Conservation (phyloP, 2,329 filamentous ascomycete species). For the Dothideomycetidae sp. region DNA sequence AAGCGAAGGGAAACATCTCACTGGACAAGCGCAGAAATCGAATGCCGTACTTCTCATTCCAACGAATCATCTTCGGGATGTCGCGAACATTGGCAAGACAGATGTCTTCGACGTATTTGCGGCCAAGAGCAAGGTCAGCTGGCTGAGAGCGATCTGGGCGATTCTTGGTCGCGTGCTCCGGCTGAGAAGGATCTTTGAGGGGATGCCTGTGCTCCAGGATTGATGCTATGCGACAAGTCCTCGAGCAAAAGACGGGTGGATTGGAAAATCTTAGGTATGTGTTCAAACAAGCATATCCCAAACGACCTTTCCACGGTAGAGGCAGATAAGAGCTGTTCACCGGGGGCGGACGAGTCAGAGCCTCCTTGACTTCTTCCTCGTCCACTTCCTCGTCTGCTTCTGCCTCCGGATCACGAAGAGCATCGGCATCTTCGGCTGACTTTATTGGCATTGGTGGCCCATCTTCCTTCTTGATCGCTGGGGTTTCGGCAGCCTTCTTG, state of each 20-base stretch:
- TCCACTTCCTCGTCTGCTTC: conserved; percentile 39
- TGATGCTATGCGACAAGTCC: conserved; percentile 80
- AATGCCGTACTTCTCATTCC: conserved; percentile 87
- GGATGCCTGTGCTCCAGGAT: conserved; percentile 83
- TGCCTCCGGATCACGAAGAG: conserved; percentile 36
- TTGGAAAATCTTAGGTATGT: conserved; percentile 75
- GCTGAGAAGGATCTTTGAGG: conserved; percentile 56
- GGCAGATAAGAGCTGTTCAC: conserved; percentile 75
- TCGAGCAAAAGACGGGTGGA: conserved; percentile 75
- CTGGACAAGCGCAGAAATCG: conserved; percentile 85
- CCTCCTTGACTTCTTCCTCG: conserved; percentile 44
- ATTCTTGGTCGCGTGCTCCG: conserved; percentile 74
- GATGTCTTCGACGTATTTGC: conserved; percentile 59
- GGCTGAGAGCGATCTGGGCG: conserved; percentile 61
- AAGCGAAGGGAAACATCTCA: conserved; percentile 95
- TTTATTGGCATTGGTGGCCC: conserved; percentile 15
- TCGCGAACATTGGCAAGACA: conserved; percentile 73
- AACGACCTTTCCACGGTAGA: conserved; percentile 74
- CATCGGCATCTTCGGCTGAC: conserved; percentile 13
- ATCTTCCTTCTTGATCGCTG: conserved; percentile 12
- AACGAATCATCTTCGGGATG: conserved; percentile 69
- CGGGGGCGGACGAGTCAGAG: conserved; percentile 51
- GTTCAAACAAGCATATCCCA: conserved; percentile 87
- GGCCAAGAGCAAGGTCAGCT: conserved; percentile 51
- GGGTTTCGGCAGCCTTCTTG: conserved; percentile 12